Base-by-base conservation (phyloP, 345 rosid species). In the Linum lewisii region DNA sequence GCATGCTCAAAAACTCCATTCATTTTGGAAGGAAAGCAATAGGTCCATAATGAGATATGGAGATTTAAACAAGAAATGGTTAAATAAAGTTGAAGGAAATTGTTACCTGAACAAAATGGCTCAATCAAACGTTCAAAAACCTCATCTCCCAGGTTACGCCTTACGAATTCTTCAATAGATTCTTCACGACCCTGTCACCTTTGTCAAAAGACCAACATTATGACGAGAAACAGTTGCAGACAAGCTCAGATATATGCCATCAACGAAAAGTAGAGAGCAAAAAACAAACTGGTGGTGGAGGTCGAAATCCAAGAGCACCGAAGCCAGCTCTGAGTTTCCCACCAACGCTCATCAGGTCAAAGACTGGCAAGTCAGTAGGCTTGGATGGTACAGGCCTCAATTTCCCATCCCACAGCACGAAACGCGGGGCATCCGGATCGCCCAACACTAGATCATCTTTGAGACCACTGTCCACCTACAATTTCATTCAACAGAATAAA, bases 131-230 rank as follows among this genome's bases (percentile, higher is more conserved):
- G 93, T 75, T 92, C 95, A 64, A 92, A 88, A 62, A 89, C 97
- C 81, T 89, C 97, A 53, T 69, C 80, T 3, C 99, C 99, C 25
- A 89, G 91, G 69, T 89, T 89, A 63, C 99, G 87, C 50, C 95
- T 82, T 25, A 89, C 99, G 72, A 92, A 92, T 82, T 88, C 94
- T 72, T 86, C 97, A 61, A 86, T 93, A 11, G 99, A 84, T 68
- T 92, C 98, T 78, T 92, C 95, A 49, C 71, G 86, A 75, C 86
- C 95, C 97, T 88, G 95, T 85, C 77, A 88, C 82, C 79, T 78
- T 89, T 74, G 82, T 64, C 84, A 87, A 82, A 82, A 58, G 74
- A 69, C 58, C 67, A 68, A 65, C 58, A 70, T 69, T 26, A 77
- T 72, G 82, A 81, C 85, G 63, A 72, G 52, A 67, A 51, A 62